Evolutionary conservation across 2,329 filamentous ascomycete species (phyloP).

Genomic region (Fonsecaea multimorphosa): DNA sequence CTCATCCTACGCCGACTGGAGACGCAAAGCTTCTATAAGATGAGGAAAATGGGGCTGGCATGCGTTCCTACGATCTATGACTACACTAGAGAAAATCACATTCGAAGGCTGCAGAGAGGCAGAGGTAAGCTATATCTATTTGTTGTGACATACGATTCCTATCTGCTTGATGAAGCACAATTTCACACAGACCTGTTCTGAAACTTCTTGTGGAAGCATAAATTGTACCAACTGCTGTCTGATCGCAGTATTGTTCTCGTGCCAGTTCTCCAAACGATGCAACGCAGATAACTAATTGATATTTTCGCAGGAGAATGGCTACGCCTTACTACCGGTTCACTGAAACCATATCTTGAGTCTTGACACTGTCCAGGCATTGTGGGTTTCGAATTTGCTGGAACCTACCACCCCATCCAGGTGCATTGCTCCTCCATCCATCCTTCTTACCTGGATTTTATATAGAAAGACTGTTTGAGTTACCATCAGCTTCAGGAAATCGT

Average conservation of each 20-base stretch:
- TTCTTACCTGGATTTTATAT: neutral
- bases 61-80: neutral
- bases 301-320: neutral
- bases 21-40: neutral
- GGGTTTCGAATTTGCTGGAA: neutral
- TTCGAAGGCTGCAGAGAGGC: neutral
- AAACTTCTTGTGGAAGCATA: slow-evolving; percentile 57
- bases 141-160: slow-evolving; percentile 13
- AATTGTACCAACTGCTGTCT: slow-evolving; percentile 57
- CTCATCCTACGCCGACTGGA: neutral
- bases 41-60: neutral
- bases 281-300: neutral
- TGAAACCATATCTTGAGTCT: neutral
- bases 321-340: neutral
- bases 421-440: neutral
- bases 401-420: neutral
- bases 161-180: slow-evolving; percentile 60
- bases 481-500: neutral
- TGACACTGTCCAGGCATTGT: neutral
- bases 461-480: neutral
- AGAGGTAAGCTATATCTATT: slow-evolving; percentile 2
- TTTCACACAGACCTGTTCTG: slow-evolving; percentile 70
- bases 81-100: neutral
- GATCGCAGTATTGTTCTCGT: slow-evolving; percentile 40
- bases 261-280: neutral